Evolutionary conservation across 345 rosid genomes (phyloP), one percentile per base, ranked within the genome.

Genomic region (Salix viminalis): DNA sequence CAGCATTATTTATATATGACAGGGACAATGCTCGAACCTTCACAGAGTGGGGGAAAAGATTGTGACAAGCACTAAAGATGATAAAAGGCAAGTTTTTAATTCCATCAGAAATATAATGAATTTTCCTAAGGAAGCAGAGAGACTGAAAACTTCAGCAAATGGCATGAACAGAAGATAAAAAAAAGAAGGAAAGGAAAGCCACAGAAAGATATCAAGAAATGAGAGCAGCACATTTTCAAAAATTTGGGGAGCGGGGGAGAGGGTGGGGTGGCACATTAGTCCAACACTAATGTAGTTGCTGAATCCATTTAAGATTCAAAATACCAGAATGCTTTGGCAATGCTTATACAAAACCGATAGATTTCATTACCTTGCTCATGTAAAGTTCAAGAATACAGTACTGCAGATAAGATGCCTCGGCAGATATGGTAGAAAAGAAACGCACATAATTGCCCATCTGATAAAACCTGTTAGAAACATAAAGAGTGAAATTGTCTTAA

Each of bases 391-490:
- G 82, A 82, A 86, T 86, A 84, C 90, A 92, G 66, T 84, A 92
- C 83, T 94, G 99, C 58, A 92, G 81, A 87, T 87, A 85, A 21
- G 99, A 90, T 67, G 94, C 97, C 77, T 92, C 90, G 30, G 90
- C 85, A 81, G 90, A 88, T 75, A 83, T 79, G 62, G 86, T 80
- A 46, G 46, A 73, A 34, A 94, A 83, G 79, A 92, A 94, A 14
- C 80, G 79, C 83, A 79, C 87, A 85, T 90, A 92, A 67, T 94
- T 89, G 32, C 92, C 95, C 78, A 80, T 83, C 48, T 89, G 87
- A 80, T 84, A 86, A 71, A 64, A 86, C 77, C 98, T 94, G 90
- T 65, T 19, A 36, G 16, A 26, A 73, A 54, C 65, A 69, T 42
- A 76, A 19, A 6, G 77, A 41, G 50, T 37, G 30, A 42, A 26